Base-by-base conservation (phyloP, 345 rosid genomes). In the Firmiana major region DNA sequence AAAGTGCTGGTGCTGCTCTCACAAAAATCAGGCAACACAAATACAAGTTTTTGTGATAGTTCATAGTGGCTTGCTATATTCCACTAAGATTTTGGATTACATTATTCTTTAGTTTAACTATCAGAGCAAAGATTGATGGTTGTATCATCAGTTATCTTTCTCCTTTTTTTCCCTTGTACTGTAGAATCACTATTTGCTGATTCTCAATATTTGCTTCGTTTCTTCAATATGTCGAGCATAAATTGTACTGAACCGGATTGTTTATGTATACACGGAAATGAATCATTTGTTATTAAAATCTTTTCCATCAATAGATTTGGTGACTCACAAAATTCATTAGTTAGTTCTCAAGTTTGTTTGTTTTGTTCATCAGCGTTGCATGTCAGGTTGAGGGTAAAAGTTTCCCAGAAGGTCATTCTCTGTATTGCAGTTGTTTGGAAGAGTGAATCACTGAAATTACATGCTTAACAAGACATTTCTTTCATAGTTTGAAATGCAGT, bases 171-270 rank as follows among this genome's bases (percentile, higher is more conserved):
- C 21, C 31, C 34, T 46, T 22, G 57, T 15, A 46, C 72, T 38
- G 63, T 43, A 75, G 71, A 74, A 16, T 31, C 24, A 16, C 62
- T 58, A 38, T 75, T 66, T 64, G 60, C 26, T 66, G 63, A 34
- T 75, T 75, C 42, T 53, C 28, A 34, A 21, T 36, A 53, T 49
- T 65, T 69, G 57, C 24, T 68, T 71, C 74, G 66, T 28, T 65
- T 76, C 77, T 28, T 36, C 49, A 74, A 48, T 53, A 48, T 58
- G 26, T 63, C 9, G 24, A 45, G 59, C 66, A 64, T 49, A 62
- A 78, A 85, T 55, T 64, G 81, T 80, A 81, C 46, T 40, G 76
- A 70, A 75, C 79, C 85, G 45, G 78, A 76, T 66, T 79, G 82
- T 75, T 79, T 67, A 59, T 70, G 75, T 78, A 79, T 57, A 76